These are phyloP conservation scores for Pyrenochaeta sp. DNA, from an alignment of 2,329 filamentous ascomycete species.

Conservation along the genomic window DNA sequence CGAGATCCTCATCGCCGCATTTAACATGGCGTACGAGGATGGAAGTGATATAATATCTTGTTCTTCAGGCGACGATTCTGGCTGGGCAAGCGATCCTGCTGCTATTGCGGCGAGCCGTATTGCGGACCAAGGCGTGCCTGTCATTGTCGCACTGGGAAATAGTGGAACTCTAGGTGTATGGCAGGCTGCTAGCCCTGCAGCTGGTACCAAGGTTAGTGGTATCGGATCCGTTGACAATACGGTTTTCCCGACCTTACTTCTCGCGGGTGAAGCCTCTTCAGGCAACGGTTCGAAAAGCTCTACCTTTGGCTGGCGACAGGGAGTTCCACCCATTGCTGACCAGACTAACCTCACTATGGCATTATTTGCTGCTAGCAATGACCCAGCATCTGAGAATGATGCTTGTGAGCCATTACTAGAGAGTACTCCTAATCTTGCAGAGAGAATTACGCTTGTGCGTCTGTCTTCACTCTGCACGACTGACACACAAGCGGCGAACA, in stretches of 20 bases:
- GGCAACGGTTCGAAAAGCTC: too few relatives aligned
- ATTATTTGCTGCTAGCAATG: too few relatives aligned
- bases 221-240: slow-evolving; percentile 57
- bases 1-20: slow-evolving; percentile 23
- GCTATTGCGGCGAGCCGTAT: slow-evolving; percentile 54
- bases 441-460: too few relatives aligned
- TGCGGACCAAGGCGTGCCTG: slow-evolving; percentile 58
- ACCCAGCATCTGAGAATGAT: too few relatives aligned
- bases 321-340: too few relatives aligned
- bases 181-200: slow-evolving; percentile 53
- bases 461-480: too few relatives aligned
- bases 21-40: slow-evolving; percentile 63
- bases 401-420: too few relatives aligned
- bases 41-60: slow-evolving; percentile 47
- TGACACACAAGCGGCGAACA: too few relatives aligned
- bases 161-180: slow-evolving; percentile 60
- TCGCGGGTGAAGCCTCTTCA: slow-evolving; percentile 22
- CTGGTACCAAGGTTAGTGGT: slow-evolving; percentile 54
- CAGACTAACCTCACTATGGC: too few relatives aligned
- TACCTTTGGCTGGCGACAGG: too few relatives aligned
- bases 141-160: slow-evolving; percentile 63
- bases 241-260: too few relatives aligned
- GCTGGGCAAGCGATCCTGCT: slow-evolving; percentile 50
- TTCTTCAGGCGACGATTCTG: slow-evolving; percentile 23
- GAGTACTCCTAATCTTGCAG: too few relatives aligned